Conservation (phyloP, 2,329 filamentous ascomycete genomes). For the Scytalidium sp. region DNA sequence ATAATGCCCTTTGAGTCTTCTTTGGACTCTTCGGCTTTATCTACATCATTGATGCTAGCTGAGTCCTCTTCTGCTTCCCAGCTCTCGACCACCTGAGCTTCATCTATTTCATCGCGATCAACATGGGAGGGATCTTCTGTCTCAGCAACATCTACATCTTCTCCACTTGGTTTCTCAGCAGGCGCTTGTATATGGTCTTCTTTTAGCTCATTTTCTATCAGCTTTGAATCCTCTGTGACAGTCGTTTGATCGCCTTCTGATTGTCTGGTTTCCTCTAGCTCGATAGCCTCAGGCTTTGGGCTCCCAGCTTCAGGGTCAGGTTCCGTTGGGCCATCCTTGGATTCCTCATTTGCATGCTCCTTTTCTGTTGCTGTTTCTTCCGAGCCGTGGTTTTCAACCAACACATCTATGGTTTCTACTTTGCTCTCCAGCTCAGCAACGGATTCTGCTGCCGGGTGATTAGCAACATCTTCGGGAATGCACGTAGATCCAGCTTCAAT, state of each 20-base stretch:
- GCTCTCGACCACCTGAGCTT: conserved; percentile 1
- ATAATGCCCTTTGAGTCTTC: conserved; percentile 1
- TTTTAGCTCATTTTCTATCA: no score
- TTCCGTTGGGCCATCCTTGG: neutral
- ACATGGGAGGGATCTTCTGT: neutral
- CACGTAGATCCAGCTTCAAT: no score
- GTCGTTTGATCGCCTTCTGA: no score
- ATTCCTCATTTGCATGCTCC: neutral
- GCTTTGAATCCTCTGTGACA: no score
- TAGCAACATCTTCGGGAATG: no score
- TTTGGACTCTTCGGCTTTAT: conserved; percentile 5
- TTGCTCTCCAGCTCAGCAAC: neutral
- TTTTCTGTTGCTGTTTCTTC: neutral
- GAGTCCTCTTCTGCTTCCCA: conserved; percentile 2
- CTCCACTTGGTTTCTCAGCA: neutral
- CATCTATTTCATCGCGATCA: neutral
- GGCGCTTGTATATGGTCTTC: no score
- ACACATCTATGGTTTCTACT: neutral
- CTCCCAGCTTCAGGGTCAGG: neutral
- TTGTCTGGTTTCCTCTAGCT: no score
- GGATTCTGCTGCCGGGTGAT: neutral
- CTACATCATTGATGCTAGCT: conserved; percentile 4
- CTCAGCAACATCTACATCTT: neutral
- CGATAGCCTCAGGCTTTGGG: neutral
- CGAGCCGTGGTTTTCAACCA: neutral